Evolutionary conservation across 2,329 filamentous ascomycete species (phyloP).

Genomic region (Hymenoscyphus linearis): DNA sequence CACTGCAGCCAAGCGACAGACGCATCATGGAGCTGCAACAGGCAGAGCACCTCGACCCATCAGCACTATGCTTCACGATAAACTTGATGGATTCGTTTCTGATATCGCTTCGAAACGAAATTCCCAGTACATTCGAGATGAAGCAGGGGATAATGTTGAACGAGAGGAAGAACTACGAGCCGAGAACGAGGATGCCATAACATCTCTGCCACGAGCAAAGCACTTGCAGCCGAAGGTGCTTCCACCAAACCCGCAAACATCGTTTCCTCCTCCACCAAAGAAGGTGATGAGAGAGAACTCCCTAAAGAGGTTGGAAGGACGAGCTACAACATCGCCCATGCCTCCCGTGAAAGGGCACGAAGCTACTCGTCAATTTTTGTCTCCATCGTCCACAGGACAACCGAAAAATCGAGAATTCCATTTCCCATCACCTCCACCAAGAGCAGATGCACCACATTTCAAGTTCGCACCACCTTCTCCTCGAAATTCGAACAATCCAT

Average conservation of each 20-base stretch:
- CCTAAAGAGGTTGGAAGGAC: slow-evolving; percentile 45
- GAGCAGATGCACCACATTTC: slow-evolving; percentile 50
- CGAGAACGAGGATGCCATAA: slow-evolving; percentile 81
- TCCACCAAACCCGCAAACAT: slow-evolving; percentile 24
- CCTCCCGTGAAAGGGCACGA: slow-evolving; percentile 37
- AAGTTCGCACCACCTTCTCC: slow-evolving; percentile 51
- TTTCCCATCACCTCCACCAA: slow-evolving; percentile 47
- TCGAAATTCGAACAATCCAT: slow-evolving; percentile 26
- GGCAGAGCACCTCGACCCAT: slow-evolving; percentile 57
- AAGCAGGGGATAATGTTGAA: slow-evolving; percentile 73
- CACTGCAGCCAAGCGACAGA: slow-evolving; percentile 60
- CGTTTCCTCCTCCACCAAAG: slow-evolving; percentile 29
- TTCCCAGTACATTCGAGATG: slow-evolving; percentile 75
- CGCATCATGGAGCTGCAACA: slow-evolving; percentile 19
- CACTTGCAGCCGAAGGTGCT: slow-evolving; percentile 52
- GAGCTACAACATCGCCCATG: slow-evolving; percentile 25
- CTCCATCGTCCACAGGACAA: slow-evolving; percentile 12
- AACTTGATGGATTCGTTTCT: slow-evolving; percentile 80
- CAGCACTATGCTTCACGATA: slow-evolving; percentile 75
- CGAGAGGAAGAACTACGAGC: slow-evolving; percentile 72
- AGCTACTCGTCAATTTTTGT: slow-evolving; percentile 33
- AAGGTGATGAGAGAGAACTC: slow-evolving; percentile 36
- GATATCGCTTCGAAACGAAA: slow-evolving; percentile 83
- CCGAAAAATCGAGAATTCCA: slow-evolving; percentile 42
- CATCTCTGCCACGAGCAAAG: slow-evolving; percentile 67